Conservation (phyloP, 1,284 basidiomycete species). For the Pseudozyma pruni region DNA sequence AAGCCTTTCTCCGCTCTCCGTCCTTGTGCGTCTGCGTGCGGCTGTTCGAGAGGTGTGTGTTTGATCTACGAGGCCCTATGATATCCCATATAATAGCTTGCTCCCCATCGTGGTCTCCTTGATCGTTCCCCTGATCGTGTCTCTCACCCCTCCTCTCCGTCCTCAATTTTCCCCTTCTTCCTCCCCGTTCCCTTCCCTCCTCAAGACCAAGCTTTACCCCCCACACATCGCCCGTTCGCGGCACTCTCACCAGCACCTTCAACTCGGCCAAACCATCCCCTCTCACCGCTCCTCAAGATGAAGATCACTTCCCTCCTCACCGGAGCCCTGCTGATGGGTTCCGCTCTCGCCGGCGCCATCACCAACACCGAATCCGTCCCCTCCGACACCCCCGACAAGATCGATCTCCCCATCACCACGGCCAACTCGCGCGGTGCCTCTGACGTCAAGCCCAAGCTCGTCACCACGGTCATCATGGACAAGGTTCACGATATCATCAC, state of each 20-base stretch:
- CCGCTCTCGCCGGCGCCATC: conserved; percentile 12
- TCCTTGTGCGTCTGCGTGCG: not conserved
- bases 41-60: not conserved
- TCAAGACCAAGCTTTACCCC: not conserved
- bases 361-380: conserved; percentile 6
- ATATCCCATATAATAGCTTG: too few relatives aligned
- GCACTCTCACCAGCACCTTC: not conserved
- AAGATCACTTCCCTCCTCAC: conserved; percentile 27
- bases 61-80: too few relatives aligned
- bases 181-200: not conserved
- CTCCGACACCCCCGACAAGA: not conserved
- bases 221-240: not conserved
- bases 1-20: not conserved
- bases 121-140: not conserved
- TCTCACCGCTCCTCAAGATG: conserved; percentile 5
- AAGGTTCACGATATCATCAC: conserved; percentile 12
- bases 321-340: conserved; percentile 18
- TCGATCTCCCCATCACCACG: conserved; percentile 24
- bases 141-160: not conserved
- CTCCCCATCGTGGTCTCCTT: not conserved
- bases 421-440: conserved; percentile 43
- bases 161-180: too few relatives aligned
- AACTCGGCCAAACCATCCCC: not conserved
- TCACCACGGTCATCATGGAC: conserved; percentile 23
- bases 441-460: conserved; percentile 18